Conservation (phyloP, 1,284 basidiomycete species). For the Ceratobasidium sp. region DNA sequence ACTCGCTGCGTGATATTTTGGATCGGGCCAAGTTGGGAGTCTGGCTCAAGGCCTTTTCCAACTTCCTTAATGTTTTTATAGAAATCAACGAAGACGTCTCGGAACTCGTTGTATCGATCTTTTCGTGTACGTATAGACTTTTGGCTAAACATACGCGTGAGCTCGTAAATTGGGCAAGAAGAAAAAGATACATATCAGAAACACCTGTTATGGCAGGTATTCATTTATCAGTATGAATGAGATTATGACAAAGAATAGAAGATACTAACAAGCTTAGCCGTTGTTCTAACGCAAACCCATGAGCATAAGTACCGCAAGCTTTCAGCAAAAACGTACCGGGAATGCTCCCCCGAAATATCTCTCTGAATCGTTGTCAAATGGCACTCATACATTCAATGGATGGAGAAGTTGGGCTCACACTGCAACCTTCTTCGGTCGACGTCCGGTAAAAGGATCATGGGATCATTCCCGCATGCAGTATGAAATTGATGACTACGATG, state of each 20-base stretch:
- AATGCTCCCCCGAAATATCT: background rate
- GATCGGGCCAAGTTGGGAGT: conserved; percentile 31
- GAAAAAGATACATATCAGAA: background rate
- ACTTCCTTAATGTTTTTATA: conserved; percentile 17
- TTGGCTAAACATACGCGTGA: conserved; percentile 55
- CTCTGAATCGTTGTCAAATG: background rate
- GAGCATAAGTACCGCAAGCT: background rate
- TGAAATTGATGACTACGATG: background rate
- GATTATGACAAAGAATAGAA: background rate
- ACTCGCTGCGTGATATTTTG: conserved; percentile 28
- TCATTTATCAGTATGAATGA: background rate
- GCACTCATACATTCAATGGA: no score
- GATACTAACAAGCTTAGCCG: conserved; percentile 16
- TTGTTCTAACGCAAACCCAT: background rate
- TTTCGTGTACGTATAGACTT: conserved; percentile 61
- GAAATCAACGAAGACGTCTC: conserved; percentile 25
- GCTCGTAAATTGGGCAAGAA: background rate
- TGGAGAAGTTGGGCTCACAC: background rate
- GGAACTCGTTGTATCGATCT: conserved; percentile 48
- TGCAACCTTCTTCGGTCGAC: conserved; percentile 10
- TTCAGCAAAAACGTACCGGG: conserved; percentile 9
- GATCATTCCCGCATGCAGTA: conserved; percentile 14
- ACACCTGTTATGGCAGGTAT: background rate
- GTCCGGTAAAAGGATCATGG: conserved; percentile 10
- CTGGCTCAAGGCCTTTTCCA: conserved; percentile 25